Evolutionary conservation across 2,329 filamentous ascomycete genomes (phyloP).

Genomic region (Aspergillus ochraceus): DNA sequence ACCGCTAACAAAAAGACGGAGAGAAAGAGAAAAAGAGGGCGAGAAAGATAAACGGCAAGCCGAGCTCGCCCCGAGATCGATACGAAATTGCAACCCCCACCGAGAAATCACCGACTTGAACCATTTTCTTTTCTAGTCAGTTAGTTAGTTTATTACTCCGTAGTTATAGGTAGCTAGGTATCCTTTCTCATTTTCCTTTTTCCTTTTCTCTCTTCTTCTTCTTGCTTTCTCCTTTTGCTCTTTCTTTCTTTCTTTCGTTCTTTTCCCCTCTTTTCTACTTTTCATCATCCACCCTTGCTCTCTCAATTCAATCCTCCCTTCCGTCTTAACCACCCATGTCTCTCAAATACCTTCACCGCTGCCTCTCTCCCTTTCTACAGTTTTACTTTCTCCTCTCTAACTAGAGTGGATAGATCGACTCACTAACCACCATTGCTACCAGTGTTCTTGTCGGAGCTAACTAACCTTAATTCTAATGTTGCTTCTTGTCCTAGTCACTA

Average conservation of each 20-base stretch:
- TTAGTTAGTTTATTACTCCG: background rate
- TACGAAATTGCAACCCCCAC: background rate
- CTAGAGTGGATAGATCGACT: background rate
- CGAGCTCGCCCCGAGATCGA: conserved; percentile 5
- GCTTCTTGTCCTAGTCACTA: too few relatives aligned
- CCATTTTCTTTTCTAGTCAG: too few relatives aligned
- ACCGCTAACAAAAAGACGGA: too few relatives aligned
- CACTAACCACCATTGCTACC: background rate
- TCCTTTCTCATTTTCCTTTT: background rate
- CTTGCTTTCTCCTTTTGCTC: background rate
- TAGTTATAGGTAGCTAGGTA: too few relatives aligned
- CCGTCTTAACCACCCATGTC: background rate
- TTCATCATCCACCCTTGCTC: background rate
- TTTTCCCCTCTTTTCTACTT: background rate
- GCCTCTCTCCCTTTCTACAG: background rate
- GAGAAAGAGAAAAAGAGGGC: background rate
- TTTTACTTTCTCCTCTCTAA: too few relatives aligned
- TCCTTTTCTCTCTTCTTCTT: background rate
- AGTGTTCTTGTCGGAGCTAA: background rate
- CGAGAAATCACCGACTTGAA: conserved; percentile 3
- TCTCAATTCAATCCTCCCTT: too few relatives aligned
- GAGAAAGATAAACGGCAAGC: background rate
- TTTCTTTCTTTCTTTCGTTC: background rate
- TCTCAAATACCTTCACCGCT: background rate
- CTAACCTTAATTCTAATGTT: background rate